Evolutionary conservation across 495 filamentous ascomycete genomes (phyloP).

Genomic region (Talaromyces stipitatus): DNA sequence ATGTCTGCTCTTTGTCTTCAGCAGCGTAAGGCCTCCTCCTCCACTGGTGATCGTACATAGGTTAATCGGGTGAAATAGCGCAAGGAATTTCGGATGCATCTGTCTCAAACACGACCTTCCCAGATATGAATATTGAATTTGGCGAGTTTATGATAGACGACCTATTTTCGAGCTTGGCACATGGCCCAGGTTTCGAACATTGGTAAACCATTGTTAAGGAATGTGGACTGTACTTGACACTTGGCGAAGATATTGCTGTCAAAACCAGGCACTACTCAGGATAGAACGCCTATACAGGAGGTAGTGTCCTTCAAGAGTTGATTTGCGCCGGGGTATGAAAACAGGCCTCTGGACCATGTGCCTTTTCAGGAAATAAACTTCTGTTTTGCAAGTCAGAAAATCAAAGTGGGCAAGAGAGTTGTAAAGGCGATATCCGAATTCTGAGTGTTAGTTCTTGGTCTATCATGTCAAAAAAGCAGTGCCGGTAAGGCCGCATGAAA

Average conservation of each 20-base stretch:
- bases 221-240: too few species aligned
- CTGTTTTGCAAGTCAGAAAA: conserved; percentile 16
- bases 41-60: too few species aligned
- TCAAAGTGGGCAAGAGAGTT: conserved; percentile 41
- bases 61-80: too few species aligned
- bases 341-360: conserved; percentile 51
- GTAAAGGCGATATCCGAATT: conserved; percentile 36
- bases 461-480: conserved; percentile 47
- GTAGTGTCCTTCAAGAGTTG: conserved; percentile 42
- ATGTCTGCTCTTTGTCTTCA: too few species aligned
- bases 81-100: too few species aligned
- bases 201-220: too few species aligned
- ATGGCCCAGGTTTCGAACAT: too few species aligned
- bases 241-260: too few species aligned
- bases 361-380: conserved; percentile 40
- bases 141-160: conserved; percentile 40
- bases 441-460: conserved; percentile 35
- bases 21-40: too few species aligned
- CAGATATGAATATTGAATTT: conserved; percentile 17
- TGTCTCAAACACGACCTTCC: neutral
- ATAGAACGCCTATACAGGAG: too few species aligned
- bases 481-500: conserved; percentile 40
- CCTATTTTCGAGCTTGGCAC: too few species aligned
- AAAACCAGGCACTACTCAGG: too few species aligned
- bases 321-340: conserved; percentile 39